phyloP scores from a whole-genome alignment of 163 green algal species.

The Scenedesmus sp. region DNA sequence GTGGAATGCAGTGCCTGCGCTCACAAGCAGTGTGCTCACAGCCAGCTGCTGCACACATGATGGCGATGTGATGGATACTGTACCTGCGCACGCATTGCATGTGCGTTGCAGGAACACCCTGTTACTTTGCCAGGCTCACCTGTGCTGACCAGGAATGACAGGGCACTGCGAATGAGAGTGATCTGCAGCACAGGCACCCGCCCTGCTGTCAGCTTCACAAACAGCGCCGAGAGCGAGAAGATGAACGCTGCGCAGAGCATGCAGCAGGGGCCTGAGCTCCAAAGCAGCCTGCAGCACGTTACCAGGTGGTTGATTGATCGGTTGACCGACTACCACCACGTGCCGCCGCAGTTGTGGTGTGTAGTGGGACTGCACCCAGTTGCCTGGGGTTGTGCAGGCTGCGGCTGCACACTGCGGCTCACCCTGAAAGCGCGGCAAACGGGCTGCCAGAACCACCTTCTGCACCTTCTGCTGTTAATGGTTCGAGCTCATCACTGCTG shows the following conservation, averaged over 20 bases:
- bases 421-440: neutral
- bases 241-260: constrained; percentile 55
- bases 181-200: constrained; percentile 60
- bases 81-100: neutral
- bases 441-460: too few species aligned
- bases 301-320: too few species aligned
- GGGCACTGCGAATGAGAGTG: constrained; percentile 48
- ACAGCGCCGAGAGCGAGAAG: constrained; percentile 59
- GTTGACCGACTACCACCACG: too few species aligned
- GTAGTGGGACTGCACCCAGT: neutral
- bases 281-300: constrained; percentile 31
- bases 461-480: neutral
- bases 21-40: neutral
- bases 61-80: too few species aligned
- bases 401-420: neutral
- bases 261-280: constrained; percentile 50
- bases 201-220: constrained; percentile 59
- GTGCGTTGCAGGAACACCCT: neutral
- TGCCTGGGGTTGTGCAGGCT: neutral
- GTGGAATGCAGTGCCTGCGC: neutral
- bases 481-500: neutral
- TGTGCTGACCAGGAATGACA: constrained; percentile 52
- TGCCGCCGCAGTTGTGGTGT: too few species aligned
- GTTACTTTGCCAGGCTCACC: neutral
- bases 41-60: neutral